These are phyloP conservation scores for Helicocarpus griseus DNA, from an alignment of 2,329 filamentous ascomycete genomes.

Conservation along the genomic window DNA sequence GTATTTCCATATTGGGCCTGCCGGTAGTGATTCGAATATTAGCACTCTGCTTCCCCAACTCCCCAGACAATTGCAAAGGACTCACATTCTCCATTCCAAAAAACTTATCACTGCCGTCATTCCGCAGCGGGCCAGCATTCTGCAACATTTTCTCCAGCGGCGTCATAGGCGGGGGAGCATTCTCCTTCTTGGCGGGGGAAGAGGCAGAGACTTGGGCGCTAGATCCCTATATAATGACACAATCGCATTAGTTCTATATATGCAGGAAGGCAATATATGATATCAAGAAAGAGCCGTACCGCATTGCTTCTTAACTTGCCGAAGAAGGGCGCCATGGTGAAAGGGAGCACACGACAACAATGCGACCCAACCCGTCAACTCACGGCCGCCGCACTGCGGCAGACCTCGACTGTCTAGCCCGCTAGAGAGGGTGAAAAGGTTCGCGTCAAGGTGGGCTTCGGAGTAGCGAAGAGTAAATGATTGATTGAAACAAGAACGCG, in stretches of 20 bases:
- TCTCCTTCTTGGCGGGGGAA: conserved; percentile 49
- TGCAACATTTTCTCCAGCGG: conserved; percentile 66
- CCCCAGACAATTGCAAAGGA: conserved; percentile 12
- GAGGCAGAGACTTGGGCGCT: conserved; percentile 37
- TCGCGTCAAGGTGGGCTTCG: not conserved
- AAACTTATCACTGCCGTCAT: conserved; percentile 93
- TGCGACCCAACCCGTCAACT: conserved; percentile 7
- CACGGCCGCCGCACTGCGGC: conserved; percentile 13
- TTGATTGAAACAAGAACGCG: not conserved
- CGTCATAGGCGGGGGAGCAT: conserved; percentile 46
- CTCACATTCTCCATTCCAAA: conserved; percentile 96
- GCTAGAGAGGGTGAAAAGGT: conserved; percentile 2
- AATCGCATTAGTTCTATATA: conserved; percentile 3
- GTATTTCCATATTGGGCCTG: conserved; percentile 79
- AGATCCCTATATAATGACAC: conserved; percentile 32
- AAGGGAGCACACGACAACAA: conserved; percentile 14
- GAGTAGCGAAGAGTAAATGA: not conserved
- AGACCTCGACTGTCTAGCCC: not conserved
- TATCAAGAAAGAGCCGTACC: conserved; percentile 19
- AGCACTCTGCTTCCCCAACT: not conserved
- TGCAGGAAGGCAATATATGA: not conserved
- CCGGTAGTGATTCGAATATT: conserved; percentile 19
- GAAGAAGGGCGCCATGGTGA: conserved; percentile 33
- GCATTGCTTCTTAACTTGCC: conserved; percentile 31
- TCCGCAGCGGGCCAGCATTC: conserved; percentile 68